A percentile compares a stretch with the other conserved stretches of the same genome.
phyloP scores from a whole-genome alignment of 257 asterid species.

The Linderniella brevidens region DNA sequence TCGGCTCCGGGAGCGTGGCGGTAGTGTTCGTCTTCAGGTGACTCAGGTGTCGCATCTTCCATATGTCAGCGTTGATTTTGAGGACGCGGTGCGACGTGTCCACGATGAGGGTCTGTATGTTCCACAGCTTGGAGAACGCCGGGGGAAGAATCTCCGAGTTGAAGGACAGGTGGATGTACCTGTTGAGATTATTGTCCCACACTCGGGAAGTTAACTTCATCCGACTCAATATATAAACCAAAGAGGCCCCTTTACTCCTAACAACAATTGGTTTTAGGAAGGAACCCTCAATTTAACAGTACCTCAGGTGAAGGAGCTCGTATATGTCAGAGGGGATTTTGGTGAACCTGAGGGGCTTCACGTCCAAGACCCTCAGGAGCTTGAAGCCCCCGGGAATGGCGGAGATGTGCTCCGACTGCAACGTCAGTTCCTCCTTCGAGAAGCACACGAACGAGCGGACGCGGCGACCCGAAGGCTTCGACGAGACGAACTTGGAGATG shows the following conservation, averaged over 20 bases:
- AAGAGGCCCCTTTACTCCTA: too few species aligned
- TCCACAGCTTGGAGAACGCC: conserved; percentile 8
- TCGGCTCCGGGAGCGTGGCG: neutral
- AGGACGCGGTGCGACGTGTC: conserved; percentile 1
- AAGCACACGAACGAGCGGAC: conserved; percentile 25
- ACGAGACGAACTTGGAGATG: conserved; percentile 11
- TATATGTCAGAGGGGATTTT: conserved; percentile 8
- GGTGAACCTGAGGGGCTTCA: conserved; percentile 11
- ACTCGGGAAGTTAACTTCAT: too few species aligned
- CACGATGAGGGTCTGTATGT: conserved; percentile 9
- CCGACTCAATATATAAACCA: too few species aligned
- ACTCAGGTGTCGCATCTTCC: conserved; percentile 17
- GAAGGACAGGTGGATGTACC: conserved; percentile 11
- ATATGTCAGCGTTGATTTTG: conserved; percentile 8
- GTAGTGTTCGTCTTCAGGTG: conserved; percentile 23
- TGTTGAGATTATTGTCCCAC: too few species aligned
- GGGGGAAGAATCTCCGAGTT: conserved; percentile 10
- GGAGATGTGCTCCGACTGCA: conserved; percentile 11
- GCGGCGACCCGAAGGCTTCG: conserved; percentile 13
- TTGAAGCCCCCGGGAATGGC: conserved; percentile 17
- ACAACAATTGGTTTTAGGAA: too few species aligned
- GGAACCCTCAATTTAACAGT: too few species aligned
- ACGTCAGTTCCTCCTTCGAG: conserved; percentile 9
- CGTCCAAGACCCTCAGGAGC: conserved; percentile 16
- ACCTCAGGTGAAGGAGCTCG: conserved; percentile 12